Conservation (phyloP, 2,329 filamentous ascomycete genomes). For the Ascosphaera aggregata region DNA sequence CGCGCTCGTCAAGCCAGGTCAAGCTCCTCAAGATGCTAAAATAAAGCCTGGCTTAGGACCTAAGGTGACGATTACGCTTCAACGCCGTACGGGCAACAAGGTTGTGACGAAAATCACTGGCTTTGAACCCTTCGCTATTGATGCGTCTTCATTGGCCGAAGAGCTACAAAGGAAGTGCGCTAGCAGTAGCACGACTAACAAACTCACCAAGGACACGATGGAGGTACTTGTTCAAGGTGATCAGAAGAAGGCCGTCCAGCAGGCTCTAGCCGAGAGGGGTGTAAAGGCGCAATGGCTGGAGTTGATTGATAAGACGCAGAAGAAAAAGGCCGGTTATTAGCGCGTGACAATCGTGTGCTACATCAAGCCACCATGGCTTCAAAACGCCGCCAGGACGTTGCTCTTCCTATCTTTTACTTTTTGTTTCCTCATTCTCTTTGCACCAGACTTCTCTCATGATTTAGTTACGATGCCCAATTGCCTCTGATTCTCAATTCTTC, state of each 20-base stretch:
- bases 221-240: slow-evolving; percentile 46
- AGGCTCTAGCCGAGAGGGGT: slow-evolving; percentile 34
- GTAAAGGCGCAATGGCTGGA: slow-evolving; percentile 36
- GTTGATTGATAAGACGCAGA: slow-evolving; percentile 43
- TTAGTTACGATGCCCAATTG: no score
- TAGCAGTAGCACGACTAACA: slow-evolving; percentile 40
- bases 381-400: no score
- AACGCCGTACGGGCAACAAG: slow-evolving; percentile 43
- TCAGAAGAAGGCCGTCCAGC: slow-evolving; percentile 36
- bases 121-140: slow-evolving; percentile 37
- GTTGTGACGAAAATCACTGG: slow-evolving; percentile 39
- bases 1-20: slow-evolving; percentile 25
- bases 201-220: slow-evolving; percentile 36
- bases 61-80: slow-evolving; percentile 34
- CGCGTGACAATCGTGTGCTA: no score
- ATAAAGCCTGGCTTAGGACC: slow-evolving; percentile 37
- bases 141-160: slow-evolving; percentile 35
- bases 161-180: slow-evolving; percentile 45
- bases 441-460: no score
- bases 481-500: no score
- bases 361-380: no score
- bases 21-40: slow-evolving; percentile 25
- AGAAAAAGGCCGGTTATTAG: slow-evolving; percentile 31
- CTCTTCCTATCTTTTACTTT: no score
- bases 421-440: no score